Evolutionary conservation across 2,329 filamentous ascomycete species (phyloP).

Genomic region (Grosmannia serpens): DNA sequence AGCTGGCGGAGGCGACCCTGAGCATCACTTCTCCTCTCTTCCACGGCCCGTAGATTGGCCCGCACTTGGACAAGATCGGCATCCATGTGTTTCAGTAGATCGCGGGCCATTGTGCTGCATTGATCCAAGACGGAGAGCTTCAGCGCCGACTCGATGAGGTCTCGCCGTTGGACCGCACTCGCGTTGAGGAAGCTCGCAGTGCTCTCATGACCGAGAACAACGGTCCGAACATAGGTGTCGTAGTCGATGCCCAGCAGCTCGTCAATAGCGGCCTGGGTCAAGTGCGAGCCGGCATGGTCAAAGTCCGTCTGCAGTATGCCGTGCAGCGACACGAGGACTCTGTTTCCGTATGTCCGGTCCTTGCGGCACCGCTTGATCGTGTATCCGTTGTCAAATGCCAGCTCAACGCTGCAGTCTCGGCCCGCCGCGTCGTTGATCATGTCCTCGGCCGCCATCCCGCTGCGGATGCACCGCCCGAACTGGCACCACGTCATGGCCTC

Average conservation of each 20-base stretch:
- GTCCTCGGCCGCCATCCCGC: constrained; percentile 17
- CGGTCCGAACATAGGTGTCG: constrained; percentile 19
- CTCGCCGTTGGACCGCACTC: constrained; percentile 15
- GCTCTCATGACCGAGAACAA: constrained; percentile 21
- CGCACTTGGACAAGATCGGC: neutral
- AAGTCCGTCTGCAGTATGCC: constrained; percentile 17
- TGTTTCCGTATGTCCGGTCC: constrained; percentile 15
- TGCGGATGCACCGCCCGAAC: constrained; percentile 21
- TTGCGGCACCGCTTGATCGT: constrained; percentile 19
- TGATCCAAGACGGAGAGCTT: constrained; percentile 16
- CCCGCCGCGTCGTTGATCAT: constrained; percentile 20
- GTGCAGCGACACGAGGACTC: constrained; percentile 17
- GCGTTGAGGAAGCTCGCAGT: constrained; percentile 20
- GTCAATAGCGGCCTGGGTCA: constrained; percentile 18
- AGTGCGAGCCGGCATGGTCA: constrained; percentile 14
- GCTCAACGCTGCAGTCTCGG: constrained; percentile 18
- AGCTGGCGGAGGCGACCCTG: neutral
- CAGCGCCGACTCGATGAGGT: constrained; percentile 19
- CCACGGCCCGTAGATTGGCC: neutral
- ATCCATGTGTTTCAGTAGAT: neutral
- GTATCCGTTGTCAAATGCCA: constrained; percentile 21
- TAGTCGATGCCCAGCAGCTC: constrained; percentile 21
- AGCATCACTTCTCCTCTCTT: neutral
- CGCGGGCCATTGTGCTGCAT: constrained; percentile 5
- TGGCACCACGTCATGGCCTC: constrained; percentile 24